Evolutionary conservation across 2,329 filamentous ascomycete species (phyloP).

Genomic region (Mycosphaerella sp.): DNA sequence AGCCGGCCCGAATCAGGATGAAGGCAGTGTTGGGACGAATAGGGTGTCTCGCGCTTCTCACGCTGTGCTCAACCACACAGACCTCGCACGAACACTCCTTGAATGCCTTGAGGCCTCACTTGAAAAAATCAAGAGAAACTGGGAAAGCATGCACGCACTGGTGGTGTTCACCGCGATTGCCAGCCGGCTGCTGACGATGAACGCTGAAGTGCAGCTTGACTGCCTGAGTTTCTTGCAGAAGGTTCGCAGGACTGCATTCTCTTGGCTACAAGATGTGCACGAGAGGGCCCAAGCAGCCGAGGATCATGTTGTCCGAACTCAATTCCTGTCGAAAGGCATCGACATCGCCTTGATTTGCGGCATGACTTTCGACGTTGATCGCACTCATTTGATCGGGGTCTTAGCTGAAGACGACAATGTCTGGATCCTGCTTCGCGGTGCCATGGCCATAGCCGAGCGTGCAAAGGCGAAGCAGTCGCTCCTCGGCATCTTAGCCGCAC

Average conservation of each 20-base stretch:
- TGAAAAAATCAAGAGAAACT: slow-evolving; percentile 21
- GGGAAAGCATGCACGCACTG: slow-evolving; percentile 23
- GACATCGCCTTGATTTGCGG: slow-evolving; percentile 53
- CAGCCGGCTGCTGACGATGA: slow-evolving; percentile 20
- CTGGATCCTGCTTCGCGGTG: slow-evolving; percentile 17
- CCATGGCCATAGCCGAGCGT: slow-evolving; percentile 17
- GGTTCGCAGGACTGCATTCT: slow-evolving; percentile 40
- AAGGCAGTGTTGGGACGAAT: not conserved
- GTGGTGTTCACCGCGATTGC: slow-evolving; percentile 18
- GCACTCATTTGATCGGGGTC: slow-evolving; percentile 12
- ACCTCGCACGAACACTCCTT: slow-evolving; percentile 9
- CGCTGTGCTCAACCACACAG: slow-evolving; percentile 42
- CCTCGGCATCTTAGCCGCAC: not conserved
- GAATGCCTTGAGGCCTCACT: slow-evolving; percentile 11
- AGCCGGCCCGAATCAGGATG: slow-evolving; percentile 38
- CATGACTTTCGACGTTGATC: slow-evolving; percentile 39
- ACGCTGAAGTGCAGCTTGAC: not conserved
- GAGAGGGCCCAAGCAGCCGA: slow-evolving; percentile 16
- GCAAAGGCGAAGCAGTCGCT: slow-evolving; percentile 1
- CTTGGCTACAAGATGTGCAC: slow-evolving; percentile 48
- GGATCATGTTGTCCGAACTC: slow-evolving; percentile 31
- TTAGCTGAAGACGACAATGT: slow-evolving; percentile 13
- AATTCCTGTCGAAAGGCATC: slow-evolving; percentile 37
- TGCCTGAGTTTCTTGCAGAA: slow-evolving; percentile 31
- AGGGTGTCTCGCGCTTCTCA: slow-evolving; percentile 44